phyloP scores from a whole-genome alignment of 75 land plant species.

The Chamaecyparis obtusa region DNA sequence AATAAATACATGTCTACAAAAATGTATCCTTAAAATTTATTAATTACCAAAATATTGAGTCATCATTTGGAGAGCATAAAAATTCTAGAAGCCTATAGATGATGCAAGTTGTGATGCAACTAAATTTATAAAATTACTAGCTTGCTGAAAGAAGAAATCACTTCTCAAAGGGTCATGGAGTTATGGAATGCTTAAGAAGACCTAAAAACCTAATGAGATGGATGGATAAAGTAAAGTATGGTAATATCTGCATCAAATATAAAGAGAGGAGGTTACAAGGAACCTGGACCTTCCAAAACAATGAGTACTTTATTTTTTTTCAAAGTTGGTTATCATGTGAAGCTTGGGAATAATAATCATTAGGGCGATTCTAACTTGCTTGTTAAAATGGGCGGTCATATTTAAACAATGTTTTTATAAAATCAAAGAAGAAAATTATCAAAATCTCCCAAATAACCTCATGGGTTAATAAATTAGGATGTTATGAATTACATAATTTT shows the following conservation, averaged over 20 bases:
- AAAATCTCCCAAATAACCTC: slow-evolving; percentile 92
- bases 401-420: slow-evolving; percentile 77
- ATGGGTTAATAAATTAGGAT: slow-evolving; percentile 78
- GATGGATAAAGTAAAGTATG: slow-evolving; percentile 97
- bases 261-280: slow-evolving; percentile 58
- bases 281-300: slow-evolving; percentile 67
- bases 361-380: slow-evolving; percentile 97
- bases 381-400: slow-evolving; percentile 76
- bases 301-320: slow-evolving; percentile 88
- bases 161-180: too few relatives aligned
- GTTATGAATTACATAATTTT: slow-evolving; percentile 91
- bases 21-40: too few relatives aligned
- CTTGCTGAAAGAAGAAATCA: slow-evolving; percentile 73
- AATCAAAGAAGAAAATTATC: slow-evolving; percentile 82
- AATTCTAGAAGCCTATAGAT: slow-evolving; percentile 74
- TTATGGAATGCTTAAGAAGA: too few relatives aligned
- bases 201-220: too few relatives aligned
- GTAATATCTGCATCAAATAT: slow-evolving; percentile 68
- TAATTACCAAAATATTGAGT: too few relatives aligned
- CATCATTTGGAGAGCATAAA: slow-evolving; percentile 89
- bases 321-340: slow-evolving; percentile 94
- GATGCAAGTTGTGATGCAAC: slow-evolving; percentile 58
- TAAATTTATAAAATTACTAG: slow-evolving; percentile 65
- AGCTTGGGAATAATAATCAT: slow-evolving; percentile 78
- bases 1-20: too few relatives aligned